These are phyloP conservation scores for Phylloporus arenicola DNA, from an alignment of 768 basidiomycete species.

Conservation along the genomic window DNA sequence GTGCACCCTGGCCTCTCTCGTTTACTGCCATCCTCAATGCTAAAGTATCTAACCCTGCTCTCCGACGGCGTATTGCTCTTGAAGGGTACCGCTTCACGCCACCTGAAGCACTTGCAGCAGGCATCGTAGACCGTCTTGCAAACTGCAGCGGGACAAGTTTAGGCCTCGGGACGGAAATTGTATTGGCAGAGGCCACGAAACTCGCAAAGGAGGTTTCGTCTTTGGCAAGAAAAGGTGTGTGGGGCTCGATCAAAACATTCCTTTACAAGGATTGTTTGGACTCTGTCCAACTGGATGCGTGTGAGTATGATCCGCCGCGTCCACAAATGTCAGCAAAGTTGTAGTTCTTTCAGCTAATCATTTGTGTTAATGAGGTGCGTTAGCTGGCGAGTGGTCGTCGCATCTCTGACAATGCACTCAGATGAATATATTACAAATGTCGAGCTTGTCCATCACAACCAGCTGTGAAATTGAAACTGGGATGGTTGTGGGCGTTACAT, in stretches of 20 bases:
- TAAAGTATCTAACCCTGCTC: conserved; percentile 55
- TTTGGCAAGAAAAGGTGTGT: conserved; percentile 56
- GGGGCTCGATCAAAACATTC: conserved; percentile 67
- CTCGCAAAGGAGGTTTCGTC: conserved; percentile 49
- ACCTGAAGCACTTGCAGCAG: conserved; percentile 56
- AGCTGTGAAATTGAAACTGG: background rate
- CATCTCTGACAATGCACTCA: conserved; percentile 3
- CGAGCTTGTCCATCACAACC: conserved; percentile 6
- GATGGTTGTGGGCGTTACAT: background rate
- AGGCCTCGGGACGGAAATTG: conserved; percentile 49
- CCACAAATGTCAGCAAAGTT: conserved; percentile 11
- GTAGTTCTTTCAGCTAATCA: conserved; percentile 8
- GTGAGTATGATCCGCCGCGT: conserved; percentile 6
- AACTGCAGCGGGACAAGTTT: conserved; percentile 33
- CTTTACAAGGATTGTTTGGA: conserved; percentile 54
- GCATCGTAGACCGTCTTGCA: conserved; percentile 63
- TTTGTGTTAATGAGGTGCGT: conserved; percentile 7
- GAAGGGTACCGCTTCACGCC: conserved; percentile 80
- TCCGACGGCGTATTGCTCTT: conserved; percentile 68
- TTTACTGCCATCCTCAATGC: conserved; percentile 58
- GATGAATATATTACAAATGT: background rate
- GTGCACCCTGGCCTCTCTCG: conserved; percentile 72
- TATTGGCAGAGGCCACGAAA: conserved; percentile 60
- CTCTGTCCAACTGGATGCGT: conserved; percentile 26
- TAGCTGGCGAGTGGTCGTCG: background rate